phyloP scores from a whole-genome alignment of 257 asterid species.

The Ballota nigra region DNA sequence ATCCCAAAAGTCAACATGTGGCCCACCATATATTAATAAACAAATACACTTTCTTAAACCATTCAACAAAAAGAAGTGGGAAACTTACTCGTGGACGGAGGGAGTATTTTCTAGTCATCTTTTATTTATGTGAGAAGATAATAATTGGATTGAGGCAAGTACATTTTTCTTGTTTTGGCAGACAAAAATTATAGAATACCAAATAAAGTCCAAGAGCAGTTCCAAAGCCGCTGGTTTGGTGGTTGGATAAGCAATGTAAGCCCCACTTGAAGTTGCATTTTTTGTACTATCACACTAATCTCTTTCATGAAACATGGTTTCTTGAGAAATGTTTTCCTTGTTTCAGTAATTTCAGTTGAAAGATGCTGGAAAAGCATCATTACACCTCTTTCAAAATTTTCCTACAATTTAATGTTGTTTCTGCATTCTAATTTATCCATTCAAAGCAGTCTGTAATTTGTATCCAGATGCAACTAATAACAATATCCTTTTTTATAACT shows the following conservation, averaged over 20 bases:
- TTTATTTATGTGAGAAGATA: conserved; percentile 15
- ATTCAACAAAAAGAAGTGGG: too few species aligned
- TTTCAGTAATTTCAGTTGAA: not conserved
- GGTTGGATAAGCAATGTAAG: conserved; percentile 73
- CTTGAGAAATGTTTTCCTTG: conserved; percentile 5
- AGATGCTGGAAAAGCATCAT: conserved; percentile 3
- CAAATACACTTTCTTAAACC: too few species aligned
- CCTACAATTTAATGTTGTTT: not conserved
- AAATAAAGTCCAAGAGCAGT: conserved; percentile 36
- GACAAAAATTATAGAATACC: conserved; percentile 30
- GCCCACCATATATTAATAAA: too few species aligned
- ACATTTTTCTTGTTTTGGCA: conserved; percentile 30
- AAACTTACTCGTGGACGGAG: too few species aligned
- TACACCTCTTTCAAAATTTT: conserved; percentile 1
- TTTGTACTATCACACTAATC: conserved; percentile 8
- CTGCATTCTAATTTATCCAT: not conserved
- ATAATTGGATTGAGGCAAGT: not conserved
- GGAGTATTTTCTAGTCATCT: conserved; percentile 20
- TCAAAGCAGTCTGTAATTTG: not conserved
- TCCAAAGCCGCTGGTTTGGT: conserved; percentile 76
- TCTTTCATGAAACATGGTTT: conserved; percentile 11
- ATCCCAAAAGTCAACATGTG: too few species aligned
- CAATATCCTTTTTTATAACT: not conserved
- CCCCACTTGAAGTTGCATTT: conserved; percentile 11
- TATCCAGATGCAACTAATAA: conserved; percentile 1